A percentile compares a stretch with the other conserved stretches of the same genome.
phyloP scores from a whole-genome alignment of 106 monocot species.

The Acorus gramineus region DNA sequence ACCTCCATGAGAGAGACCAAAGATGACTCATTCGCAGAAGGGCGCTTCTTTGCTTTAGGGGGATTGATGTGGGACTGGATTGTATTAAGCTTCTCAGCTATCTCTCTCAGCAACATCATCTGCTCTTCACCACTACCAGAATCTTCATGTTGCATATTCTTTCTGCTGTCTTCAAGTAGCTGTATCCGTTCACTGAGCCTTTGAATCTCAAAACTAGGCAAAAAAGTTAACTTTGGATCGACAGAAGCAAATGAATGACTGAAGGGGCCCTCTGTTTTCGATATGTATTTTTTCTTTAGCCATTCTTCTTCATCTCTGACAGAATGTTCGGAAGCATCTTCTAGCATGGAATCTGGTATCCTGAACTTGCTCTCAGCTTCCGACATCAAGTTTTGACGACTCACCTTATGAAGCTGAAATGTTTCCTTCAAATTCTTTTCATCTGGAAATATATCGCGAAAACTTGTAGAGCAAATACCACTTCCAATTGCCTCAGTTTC shows the following conservation, averaged over 20 bases:
- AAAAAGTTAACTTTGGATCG: neutral
- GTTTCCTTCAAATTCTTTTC: neutral
- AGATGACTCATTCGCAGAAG: conserved; percentile 11
- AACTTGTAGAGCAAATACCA: neutral
- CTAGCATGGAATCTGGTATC: neutral
- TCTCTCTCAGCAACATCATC: conserved; percentile 14
- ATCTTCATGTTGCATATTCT: conserved; percentile 13
- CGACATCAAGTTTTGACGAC: neutral
- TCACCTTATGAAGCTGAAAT: neutral
- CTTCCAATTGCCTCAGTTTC: neutral
- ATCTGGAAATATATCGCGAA: conserved; percentile 17
- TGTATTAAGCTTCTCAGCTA: conserved; percentile 21
- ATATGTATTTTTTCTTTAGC: neutral
- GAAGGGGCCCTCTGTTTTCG: neutral
- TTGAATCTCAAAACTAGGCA: conserved; percentile 7
- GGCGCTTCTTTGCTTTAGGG: conserved; percentile 1
- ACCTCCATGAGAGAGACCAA: conserved; percentile 24
- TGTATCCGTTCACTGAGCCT: conserved; percentile 20
- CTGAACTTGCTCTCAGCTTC: neutral
- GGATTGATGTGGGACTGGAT: conserved; percentile 13
- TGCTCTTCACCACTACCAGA: conserved; percentile 15
- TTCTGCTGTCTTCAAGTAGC: conserved; percentile 26
- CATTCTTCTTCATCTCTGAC: neutral
- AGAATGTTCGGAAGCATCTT: neutral
- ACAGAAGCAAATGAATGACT: neutral